A percentile compares a stretch with the other conserved stretches of the same genome.
Evolutionary conservation across 2,329 filamentous ascomycete genomes (phyloP).

Genomic region (Bisporella sp.): DNA sequence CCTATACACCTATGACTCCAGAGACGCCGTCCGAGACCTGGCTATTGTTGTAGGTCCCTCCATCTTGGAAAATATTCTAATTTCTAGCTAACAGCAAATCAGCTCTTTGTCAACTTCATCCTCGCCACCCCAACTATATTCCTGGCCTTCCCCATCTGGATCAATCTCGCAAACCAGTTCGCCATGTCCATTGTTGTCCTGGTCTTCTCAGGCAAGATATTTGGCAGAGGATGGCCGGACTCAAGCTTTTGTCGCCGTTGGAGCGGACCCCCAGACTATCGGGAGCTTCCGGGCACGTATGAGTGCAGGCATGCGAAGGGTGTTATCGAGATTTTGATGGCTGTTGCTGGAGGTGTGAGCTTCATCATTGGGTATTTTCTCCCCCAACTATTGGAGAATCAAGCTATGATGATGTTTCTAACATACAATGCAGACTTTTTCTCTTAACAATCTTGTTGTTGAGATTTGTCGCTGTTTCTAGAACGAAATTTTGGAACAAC

Average conservation of each 20-base stretch:
- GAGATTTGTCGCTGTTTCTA: too few species aligned
- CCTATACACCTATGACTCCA: background rate
- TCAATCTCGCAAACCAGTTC: slow-evolving; percentile 3
- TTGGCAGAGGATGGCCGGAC: slow-evolving; percentile 3
- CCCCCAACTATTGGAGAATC: background rate
- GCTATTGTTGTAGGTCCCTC: slow-evolving; percentile 4
- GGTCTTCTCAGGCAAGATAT: background rate
- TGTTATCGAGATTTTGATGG: slow-evolving; percentile 1
- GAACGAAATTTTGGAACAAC: too few species aligned
- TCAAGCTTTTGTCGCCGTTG: background rate
- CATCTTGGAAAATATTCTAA: background rate
- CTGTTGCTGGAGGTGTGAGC: slow-evolving; percentile 2
- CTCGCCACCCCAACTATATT: slow-evolving; percentile 5
- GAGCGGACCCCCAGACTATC: background rate
- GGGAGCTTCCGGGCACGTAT: background rate
- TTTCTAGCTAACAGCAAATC: background rate
- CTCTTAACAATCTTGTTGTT: too few species aligned
- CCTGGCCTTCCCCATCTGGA: slow-evolving; percentile 2
- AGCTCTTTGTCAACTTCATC: slow-evolving; percentile 6
- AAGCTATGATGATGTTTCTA: too few species aligned
- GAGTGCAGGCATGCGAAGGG: background rate
- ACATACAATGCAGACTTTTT: too few species aligned
- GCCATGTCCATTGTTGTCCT: slow-evolving; percentile 6
- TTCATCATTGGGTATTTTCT: slow-evolving; percentile 5
- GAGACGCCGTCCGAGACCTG: background rate